These are phyloP conservation scores for Lithospermum erythrorhizon DNA, from an alignment of 257 asterid species.

Conservation along the genomic window DNA sequence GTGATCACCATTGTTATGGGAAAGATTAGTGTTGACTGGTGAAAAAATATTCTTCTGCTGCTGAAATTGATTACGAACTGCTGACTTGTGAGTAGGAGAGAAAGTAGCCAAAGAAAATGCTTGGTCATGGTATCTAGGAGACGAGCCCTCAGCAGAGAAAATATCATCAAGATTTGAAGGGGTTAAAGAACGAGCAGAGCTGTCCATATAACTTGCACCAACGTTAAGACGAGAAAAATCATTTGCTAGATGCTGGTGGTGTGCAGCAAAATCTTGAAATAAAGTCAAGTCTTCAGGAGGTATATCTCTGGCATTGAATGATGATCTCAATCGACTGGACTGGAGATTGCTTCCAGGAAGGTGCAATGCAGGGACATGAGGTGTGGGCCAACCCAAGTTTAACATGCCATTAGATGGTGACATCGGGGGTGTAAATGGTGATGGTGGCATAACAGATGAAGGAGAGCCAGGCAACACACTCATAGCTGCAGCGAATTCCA, in stretches of 20 bases:
- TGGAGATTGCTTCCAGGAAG: conserved; percentile 86
- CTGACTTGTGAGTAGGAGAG: conserved; percentile 75
- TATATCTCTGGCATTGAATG: conserved; percentile 79
- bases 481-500: conserved; percentile 92
- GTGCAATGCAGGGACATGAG: conserved; percentile 69
- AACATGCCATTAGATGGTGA: conserved; percentile 74
- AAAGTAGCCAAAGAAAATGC: conserved; percentile 47
- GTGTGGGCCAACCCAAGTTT: conserved; percentile 67
- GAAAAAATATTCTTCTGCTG: conserved; percentile 69
- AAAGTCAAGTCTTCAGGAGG: conserved; percentile 39
- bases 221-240: conserved; percentile 33
- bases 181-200: conserved; percentile 45
- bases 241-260: conserved; percentile 48
- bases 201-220: conserved; percentile 35
- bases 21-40: conserved; percentile 52
- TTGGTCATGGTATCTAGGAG: conserved; percentile 73
- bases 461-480: conserved; percentile 79
- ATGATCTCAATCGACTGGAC: conserved; percentile 83
- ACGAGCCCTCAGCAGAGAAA: conserved; percentile 61
- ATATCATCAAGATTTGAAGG: conserved; percentile 93
- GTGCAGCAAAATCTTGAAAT: conserved; percentile 60
- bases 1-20: conserved; percentile 67
- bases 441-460: conserved; percentile 61
- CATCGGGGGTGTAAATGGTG: conserved; percentile 53
- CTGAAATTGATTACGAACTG: conserved; percentile 57